These are phyloP conservation scores for Coemansia sp. DNA, from an alignment of 192 early-diverging fungal genomes.

Conservation along the genomic window DNA sequence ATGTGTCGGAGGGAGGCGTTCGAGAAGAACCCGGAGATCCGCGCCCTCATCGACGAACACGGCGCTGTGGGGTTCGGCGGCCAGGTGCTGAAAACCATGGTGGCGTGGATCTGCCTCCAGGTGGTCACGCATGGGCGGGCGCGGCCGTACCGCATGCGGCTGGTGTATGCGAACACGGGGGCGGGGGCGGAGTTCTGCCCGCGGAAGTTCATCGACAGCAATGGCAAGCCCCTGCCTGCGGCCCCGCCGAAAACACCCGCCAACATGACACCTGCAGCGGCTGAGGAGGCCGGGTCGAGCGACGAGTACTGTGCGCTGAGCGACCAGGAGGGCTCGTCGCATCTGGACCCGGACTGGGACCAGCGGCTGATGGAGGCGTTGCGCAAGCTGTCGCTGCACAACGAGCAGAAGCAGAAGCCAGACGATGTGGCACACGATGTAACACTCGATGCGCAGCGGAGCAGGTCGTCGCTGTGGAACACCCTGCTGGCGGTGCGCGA, in stretches of 20 bases:
- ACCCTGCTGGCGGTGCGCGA: constrained; percentile 31
- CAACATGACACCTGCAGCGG: neutral
- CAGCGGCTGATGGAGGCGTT: constrained; percentile 40
- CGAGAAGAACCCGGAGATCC: constrained; percentile 66
- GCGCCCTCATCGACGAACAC: constrained; percentile 54
- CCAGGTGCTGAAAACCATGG: constrained; percentile 77
- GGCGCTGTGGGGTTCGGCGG: constrained; percentile 70
- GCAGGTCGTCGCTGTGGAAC: constrained; percentile 24
- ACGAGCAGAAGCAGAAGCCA: constrained; percentile 1
- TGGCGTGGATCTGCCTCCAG: constrained; percentile 84
- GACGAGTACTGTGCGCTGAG: constrained; percentile 28
- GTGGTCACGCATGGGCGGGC: constrained; percentile 69
- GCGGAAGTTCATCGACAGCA: constrained; percentile 39
- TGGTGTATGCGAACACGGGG: constrained; percentile 45
- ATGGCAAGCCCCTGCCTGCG: constrained; percentile 28
- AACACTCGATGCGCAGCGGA: neutral
- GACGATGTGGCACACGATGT: neutral
- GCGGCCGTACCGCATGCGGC: constrained; percentile 42
- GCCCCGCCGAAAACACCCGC: neutral
- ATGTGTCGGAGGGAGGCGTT: constrained; percentile 74
- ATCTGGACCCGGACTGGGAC: constrained; percentile 37
- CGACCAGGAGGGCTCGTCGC: constrained; percentile 41
- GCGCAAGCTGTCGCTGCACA: constrained; percentile 13
- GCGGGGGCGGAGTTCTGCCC: constrained; percentile 24
- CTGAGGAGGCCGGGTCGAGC: neutral